Evolutionary conservation across 2,329 filamentous ascomycete genomes (phyloP).

Genomic region (Fusarium lyarnte): DNA sequence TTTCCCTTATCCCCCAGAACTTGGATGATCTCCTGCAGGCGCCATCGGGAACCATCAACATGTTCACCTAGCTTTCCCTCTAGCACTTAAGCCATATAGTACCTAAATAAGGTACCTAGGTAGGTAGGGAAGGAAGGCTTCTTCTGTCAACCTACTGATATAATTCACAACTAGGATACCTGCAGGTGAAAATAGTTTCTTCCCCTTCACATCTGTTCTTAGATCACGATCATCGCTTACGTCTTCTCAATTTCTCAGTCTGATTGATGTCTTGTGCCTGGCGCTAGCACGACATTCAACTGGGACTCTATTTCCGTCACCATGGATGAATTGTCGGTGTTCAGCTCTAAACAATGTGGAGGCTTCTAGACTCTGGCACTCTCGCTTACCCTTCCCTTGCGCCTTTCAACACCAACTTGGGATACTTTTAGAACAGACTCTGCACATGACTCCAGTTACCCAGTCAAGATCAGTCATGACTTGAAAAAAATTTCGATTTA

Average conservation of each 20-base stretch:
- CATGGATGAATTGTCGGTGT: conserved; percentile 22
- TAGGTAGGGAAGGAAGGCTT: neutral
- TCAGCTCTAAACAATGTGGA: neutral
- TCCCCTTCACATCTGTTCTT: neutral
- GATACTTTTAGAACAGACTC: conserved; percentile 6
- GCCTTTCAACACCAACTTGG: neutral
- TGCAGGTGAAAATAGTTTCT: neutral
- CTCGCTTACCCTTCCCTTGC: conserved; percentile 13
- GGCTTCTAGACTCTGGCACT: conserved; percentile 22
- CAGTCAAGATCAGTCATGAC: conserved; percentile 35
- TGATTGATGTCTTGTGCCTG: neutral
- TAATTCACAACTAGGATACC: neutral
- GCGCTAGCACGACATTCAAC: neutral
- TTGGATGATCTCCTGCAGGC: neutral
- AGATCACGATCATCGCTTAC: neutral
- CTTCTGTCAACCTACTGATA: neutral
- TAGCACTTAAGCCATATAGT: neutral
- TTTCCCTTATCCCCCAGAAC: neutral
- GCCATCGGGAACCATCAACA: neutral
- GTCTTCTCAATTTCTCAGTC: neutral
- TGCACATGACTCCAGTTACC: conserved; percentile 38
- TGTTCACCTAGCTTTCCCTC: neutral
- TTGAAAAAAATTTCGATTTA: conserved; percentile 24
- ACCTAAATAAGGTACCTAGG: neutral
- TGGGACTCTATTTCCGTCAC: conserved; percentile 38